Conservation (phyloP, 257 asterid genomes). For the Hygrophila difformis region DNA sequence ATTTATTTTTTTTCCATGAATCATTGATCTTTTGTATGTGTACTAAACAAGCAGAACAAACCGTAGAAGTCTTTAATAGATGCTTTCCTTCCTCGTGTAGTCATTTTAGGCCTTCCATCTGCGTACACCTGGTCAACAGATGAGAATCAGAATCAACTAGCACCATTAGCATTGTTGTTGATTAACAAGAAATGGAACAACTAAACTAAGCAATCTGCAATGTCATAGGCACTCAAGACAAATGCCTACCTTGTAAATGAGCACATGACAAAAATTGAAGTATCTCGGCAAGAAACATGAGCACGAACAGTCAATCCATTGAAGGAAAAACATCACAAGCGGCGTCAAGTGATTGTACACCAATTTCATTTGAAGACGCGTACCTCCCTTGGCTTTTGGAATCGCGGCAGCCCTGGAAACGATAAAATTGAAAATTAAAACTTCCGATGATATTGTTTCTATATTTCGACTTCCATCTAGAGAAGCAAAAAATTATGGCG, state of each 20-base stretch:
- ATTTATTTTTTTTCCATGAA: too few species aligned
- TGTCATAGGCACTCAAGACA: background rate
- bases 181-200: background rate
- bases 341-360: slow-evolving; percentile 68
- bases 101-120: slow-evolving; percentile 62
- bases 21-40: too few species aligned
- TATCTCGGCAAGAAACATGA: slow-evolving; percentile 47
- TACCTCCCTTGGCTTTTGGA: slow-evolving; percentile 75
- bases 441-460: background rate
- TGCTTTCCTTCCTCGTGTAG: slow-evolving; percentile 67
- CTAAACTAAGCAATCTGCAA: too few species aligned
- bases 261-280: slow-evolving; percentile 56
- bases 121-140: slow-evolving; percentile 45
- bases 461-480: background rate
- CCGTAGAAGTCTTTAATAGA: slow-evolving; percentile 73
- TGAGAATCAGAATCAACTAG: background rate
- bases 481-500: background rate
- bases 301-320: slow-evolving; percentile 78
- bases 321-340: slow-evolving; percentile 50
- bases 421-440: slow-evolving; percentile 8
- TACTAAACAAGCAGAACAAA: slow-evolving; percentile 47
- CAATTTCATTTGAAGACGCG: slow-evolving; percentile 72
- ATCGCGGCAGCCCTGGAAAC: slow-evolving; percentile 64
- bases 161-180: background rate
- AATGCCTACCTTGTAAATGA: slow-evolving; percentile 77